Conservation (phyloP, 257 asterid genomes). For the Solanum paucissectum region DNA sequence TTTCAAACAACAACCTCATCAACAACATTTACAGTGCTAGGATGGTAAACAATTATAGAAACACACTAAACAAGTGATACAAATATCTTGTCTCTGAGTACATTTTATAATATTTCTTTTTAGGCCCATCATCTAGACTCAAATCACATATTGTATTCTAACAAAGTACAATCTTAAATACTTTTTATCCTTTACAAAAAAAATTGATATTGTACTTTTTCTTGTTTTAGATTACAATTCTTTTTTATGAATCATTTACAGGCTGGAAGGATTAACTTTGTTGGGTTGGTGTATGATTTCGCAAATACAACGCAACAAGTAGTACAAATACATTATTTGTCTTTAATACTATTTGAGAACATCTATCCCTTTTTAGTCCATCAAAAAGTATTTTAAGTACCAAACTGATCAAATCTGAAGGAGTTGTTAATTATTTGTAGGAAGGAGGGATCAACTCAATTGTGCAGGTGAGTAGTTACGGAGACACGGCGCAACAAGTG, state of each 20-base stretch:
- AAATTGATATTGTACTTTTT: no score
- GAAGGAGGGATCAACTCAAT: no score
- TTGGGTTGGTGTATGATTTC: not conserved
- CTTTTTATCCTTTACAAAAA: not conserved
- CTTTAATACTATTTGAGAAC: not conserved
- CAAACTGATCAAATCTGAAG: no score
- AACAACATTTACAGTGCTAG: not conserved
- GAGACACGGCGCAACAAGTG: no score
- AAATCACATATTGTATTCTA: not conserved
- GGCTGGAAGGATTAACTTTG: not conserved
- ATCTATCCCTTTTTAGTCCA: not conserved
- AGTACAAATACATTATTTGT: not conserved
- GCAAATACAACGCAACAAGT: not conserved
- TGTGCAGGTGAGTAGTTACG: no score
- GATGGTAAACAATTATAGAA: not conserved
- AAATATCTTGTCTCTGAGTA: not conserved
- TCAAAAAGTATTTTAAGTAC: no score
- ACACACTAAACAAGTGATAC: not conserved
- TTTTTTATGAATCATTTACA: not conserved
- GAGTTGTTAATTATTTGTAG: no score
- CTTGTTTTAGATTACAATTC: not conserved
- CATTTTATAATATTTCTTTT: not conserved
- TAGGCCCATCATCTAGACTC: not conserved
- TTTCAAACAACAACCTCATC: not conserved
- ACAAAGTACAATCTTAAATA: not conserved